Base-by-base conservation (phyloP, 2,329 filamentous ascomycete species). In the Microascus cirrosus region DNA sequence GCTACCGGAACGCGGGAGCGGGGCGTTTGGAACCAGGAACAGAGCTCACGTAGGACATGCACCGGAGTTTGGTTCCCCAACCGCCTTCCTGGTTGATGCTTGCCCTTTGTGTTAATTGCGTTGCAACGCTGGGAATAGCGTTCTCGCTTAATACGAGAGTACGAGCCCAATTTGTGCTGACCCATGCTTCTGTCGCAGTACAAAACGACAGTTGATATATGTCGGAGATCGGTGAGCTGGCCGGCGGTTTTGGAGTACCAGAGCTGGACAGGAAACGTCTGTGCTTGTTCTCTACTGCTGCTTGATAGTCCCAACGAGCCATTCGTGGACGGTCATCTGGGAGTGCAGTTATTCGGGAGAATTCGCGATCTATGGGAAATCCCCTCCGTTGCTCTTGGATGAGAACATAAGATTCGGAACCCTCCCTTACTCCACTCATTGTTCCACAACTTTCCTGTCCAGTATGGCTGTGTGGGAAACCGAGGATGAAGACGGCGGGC, bases 381-480 rank as follows among this genome's bases (percentile, higher is more conserved):
- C 36, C 25, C 39, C 42, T 18, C n/a, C 20, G 20, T 36, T 35
- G 20, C 10, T 15, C 32, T 32, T 28, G 45, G 32, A 50, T 50
- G 45, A 50, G 20, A 22, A 5, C 2, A 50, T 50, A 50, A 20
- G 20, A 24, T 24, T 20, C 22, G 3, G 20, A 7, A 50, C 6
- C 22, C 45, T 8, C 20, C 45, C 45, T 18, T n/a, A 6, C 15
- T 18, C n/a, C n/a, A 20, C 45, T 2, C n/a, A 10, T 50, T 50
- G 45, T 50, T 50, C 20, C 45, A 50, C 45, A 50, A 24, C 45
- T 4, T n/a, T 18, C 15, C 34, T 39, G 39, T 20, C 22, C 64
- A 71, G 62, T 53, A 85, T 84, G 80, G 73, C 73, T 60, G 73
- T 71, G 53, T 84, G 82, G 81, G 80, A 84, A 67, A 85, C 80